Evolutionary conservation across 2,329 filamentous ascomycete species (phyloP).

Genomic region (Coniochaeta prunicola): DNA sequence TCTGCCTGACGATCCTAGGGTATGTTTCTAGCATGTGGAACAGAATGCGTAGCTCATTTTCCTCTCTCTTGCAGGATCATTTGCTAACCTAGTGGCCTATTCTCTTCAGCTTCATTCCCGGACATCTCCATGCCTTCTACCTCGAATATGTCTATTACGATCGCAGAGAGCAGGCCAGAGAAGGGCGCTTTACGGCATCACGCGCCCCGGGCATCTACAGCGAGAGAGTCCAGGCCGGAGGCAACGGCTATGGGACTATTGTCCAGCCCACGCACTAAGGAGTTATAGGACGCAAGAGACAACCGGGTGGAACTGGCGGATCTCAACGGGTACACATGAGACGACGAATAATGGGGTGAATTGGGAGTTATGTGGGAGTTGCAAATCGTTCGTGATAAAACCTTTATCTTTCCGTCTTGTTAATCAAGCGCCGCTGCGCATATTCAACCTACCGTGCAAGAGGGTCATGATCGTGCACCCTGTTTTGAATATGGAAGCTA

Average conservation of each 20-base stretch:
- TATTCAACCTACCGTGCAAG: no score
- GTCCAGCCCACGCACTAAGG: slow-evolving; percentile 19
- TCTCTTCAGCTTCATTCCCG: slow-evolving; percentile 57
- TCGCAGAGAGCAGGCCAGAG: slow-evolving; percentile 54
- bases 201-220: slow-evolving; percentile 66
- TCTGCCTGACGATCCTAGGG: slow-evolving; percentile 59
- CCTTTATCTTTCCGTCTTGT: no score
- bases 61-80: neutral
- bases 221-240: slow-evolving; percentile 65
- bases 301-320: neutral
- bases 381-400: no score
- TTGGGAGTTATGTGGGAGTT: no score
- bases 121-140: slow-evolving; percentile 76
- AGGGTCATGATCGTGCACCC: no score
- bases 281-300: neutral
- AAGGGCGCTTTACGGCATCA: slow-evolving; percentile 45
- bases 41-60: neutral
- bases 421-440: no score
- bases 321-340: neutral
- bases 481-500: no score
- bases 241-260: slow-evolving; percentile 54
- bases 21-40: slow-evolving; percentile 20
- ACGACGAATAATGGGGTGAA: neutral
- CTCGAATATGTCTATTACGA: slow-evolving; percentile 78
- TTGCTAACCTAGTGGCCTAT: slow-evolving; percentile 5